A percentile compares a stretch with the other conserved stretches of the same genome.
Evolutionary conservation across 2,329 filamentous ascomycete genomes (phyloP).

Genomic region (Epichloe hybrida): DNA sequence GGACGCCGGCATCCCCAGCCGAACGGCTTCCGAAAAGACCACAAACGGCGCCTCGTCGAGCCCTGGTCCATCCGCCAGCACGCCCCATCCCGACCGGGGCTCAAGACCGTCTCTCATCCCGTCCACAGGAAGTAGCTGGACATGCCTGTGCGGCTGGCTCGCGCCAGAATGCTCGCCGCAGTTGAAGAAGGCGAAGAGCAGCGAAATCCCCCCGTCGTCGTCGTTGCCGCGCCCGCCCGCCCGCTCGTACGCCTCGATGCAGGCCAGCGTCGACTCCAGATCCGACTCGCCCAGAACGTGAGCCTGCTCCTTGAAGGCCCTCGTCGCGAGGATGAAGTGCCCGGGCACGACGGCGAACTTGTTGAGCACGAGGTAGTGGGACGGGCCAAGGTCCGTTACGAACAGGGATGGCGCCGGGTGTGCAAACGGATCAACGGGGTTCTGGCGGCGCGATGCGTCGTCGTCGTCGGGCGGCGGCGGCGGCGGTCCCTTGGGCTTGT

Average conservation of each 20-base stretch:
- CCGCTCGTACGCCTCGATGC: slow-evolving; percentile 40
- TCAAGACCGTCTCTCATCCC: slow-evolving; percentile 44
- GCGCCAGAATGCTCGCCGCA: slow-evolving; percentile 55
- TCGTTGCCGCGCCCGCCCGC: neutral
- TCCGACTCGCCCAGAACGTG: slow-evolving; percentile 47
- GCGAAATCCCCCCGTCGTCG: neutral
- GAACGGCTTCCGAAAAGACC: slow-evolving; percentile 28
- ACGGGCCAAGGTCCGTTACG: slow-evolving; percentile 33
- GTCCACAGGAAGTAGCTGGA: slow-evolving; percentile 56
- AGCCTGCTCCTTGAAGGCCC: slow-evolving; percentile 49
- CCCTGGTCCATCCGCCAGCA: slow-evolving; percentile 31
- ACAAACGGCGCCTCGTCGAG: slow-evolving; percentile 26
- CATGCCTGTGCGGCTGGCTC: slow-evolving; percentile 57
- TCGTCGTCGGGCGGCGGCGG: slow-evolving; percentile 2
- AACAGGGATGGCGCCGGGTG: slow-evolving; percentile 42
- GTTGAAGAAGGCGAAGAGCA: slow-evolving; percentile 56
- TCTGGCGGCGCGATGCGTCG: slow-evolving; percentile 18
- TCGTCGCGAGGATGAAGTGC: slow-evolving; percentile 61
- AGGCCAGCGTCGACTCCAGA: slow-evolving; percentile 46
- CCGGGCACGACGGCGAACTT: slow-evolving; percentile 60
- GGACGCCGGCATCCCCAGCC: slow-evolving; percentile 17
- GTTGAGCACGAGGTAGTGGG: slow-evolving; percentile 56
- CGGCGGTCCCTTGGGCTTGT: slow-evolving; percentile 45
- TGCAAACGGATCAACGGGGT: slow-evolving; percentile 50
- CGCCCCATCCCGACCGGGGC: slow-evolving; percentile 26